Percentiles rank a stretch among this genome's conserved stretches.
These are phyloP conservation scores for Hypoxylon crocopeplum DNA, from an alignment of 495 filamentous ascomycete genomes.

Conservation along the genomic window DNA sequence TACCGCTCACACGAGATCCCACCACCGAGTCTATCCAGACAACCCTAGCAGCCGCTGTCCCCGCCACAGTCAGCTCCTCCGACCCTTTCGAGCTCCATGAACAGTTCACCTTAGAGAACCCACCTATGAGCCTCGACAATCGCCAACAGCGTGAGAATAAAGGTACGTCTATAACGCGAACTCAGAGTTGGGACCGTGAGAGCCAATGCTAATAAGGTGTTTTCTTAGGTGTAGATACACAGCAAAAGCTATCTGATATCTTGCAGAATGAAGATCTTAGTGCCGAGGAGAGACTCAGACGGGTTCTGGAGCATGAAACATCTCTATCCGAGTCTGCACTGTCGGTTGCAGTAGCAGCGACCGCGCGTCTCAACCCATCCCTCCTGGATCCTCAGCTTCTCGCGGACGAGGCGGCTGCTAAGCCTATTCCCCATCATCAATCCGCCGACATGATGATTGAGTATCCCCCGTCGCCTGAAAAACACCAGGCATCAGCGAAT, in stretches of 20 bases:
- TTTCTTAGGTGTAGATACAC: not conserved
- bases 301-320: conserved; percentile 37
- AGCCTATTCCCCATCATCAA: conserved; percentile 17
- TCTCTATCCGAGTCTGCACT: conserved; percentile 43
- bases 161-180: conserved; percentile 37
- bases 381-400: conserved; percentile 59
- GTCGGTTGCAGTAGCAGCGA: conserved; percentile 55
- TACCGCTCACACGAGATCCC: conserved; percentile 13
- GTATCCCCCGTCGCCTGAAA: conserved; percentile 31
- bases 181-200: too few relatives aligned
- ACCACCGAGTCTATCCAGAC: conserved; percentile 26
- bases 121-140: conserved; percentile 48
- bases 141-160: conserved; percentile 42
- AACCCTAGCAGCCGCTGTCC: conserved; percentile 29
- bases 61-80: conserved; percentile 3
- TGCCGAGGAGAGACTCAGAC: conserved; percentile 48
- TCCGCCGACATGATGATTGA: conserved; percentile 38
- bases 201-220: conserved; percentile 2
- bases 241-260: conserved; percentile 14
- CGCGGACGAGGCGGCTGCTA: conserved; percentile 43
- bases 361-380: conserved; percentile 53
- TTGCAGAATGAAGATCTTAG: conserved; percentile 37
- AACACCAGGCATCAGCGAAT: not conserved
- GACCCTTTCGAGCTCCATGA: conserved; percentile 57
- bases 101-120: conserved; percentile 56